These are phyloP conservation scores for Cercospora canescens DNA, from an alignment of 2,329 filamentous ascomycete species.

Conservation along the genomic window DNA sequence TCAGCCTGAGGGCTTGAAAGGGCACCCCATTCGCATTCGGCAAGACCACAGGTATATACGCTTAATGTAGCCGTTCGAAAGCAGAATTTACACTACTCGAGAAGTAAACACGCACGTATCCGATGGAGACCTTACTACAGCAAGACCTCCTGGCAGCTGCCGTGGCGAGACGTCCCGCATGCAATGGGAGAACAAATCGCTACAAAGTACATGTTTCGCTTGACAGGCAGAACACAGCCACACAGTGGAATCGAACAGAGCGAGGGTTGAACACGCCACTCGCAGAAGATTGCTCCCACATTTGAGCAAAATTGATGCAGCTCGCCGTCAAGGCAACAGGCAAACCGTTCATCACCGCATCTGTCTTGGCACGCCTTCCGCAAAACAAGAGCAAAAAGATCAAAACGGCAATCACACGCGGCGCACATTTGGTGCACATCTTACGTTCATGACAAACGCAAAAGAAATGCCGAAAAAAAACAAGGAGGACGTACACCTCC, in stretches of 20 bases:
- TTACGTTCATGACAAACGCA: neutral
- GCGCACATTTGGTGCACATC: neutral
- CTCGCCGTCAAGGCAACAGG: too few species aligned
- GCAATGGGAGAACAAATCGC: neutral
- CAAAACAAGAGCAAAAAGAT: neutral
- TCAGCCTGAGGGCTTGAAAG: neutral
- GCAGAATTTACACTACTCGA: too few species aligned
- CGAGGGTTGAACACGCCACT: neutral
- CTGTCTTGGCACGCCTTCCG: neutral
- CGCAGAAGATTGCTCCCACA: neutral
- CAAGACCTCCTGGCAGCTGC: neutral
- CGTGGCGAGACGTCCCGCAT: neutral
- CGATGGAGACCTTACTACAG: neutral
- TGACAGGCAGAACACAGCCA: neutral
- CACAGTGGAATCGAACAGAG: neutral
- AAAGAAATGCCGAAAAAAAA: conserved; percentile 1
- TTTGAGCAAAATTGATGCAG: neutral
- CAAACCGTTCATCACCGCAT: too few species aligned
- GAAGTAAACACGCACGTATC: neutral
- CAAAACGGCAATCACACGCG: neutral
- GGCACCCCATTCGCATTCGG: neutral
- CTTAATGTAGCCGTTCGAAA: neutral
- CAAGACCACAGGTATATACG: neutral
- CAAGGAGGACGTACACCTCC: conserved; percentile 1
- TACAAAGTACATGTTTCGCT: neutral